Percentiles rank a stretch among this genome's conserved stretches.
Evolutionary conservation across 2,329 filamentous ascomycete genomes (phyloP).

Genomic region (Penicillium sp.): DNA sequence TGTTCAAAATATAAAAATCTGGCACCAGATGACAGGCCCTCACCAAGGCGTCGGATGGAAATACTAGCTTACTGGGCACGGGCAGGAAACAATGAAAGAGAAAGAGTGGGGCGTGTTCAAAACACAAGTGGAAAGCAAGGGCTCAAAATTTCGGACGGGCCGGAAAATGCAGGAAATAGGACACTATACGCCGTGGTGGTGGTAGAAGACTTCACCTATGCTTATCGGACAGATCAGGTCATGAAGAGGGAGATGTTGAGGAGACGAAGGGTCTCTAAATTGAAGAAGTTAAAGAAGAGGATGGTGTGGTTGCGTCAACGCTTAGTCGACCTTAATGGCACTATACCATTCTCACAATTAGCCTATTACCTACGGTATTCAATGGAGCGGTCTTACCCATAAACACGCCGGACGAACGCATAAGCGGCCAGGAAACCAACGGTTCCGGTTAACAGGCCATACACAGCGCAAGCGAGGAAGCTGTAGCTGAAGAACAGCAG

Average conservation of each 20-base stretch:
- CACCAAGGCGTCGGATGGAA: not conserved
- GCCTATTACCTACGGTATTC: not conserved
- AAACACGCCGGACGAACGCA: slow-evolving; percentile 79
- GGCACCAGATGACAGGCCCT: not conserved
- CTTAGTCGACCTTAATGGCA: slow-evolving; percentile 37
- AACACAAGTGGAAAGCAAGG: not conserved
- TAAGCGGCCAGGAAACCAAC: slow-evolving; percentile 82
- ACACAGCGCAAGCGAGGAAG: slow-evolving; percentile 76
- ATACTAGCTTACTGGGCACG: not conserved
- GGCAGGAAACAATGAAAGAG: not conserved
- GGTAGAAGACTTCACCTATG: slow-evolving; percentile 19
- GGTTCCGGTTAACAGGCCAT: slow-evolving; percentile 76
- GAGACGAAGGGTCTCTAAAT: not conserved
- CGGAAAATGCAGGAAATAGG: slow-evolving; percentile 13
- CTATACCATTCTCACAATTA: slow-evolving; percentile 19
- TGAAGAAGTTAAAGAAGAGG: not conserved
- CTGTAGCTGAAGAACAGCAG: slow-evolving; percentile 84
- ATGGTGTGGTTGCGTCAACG: not conserved
- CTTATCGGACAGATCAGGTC: slow-evolving; percentile 19
- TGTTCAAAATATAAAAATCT: not conserved
- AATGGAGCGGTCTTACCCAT: slow-evolving; percentile 56
- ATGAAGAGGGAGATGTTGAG: slow-evolving; percentile 1
- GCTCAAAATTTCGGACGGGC: not conserved
- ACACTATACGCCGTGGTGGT: slow-evolving; percentile 24
- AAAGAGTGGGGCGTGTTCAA: not conserved